Conservation (phyloP, 2,329 filamentous ascomycete genomes). For the Penicillium vulpinum region DNA sequence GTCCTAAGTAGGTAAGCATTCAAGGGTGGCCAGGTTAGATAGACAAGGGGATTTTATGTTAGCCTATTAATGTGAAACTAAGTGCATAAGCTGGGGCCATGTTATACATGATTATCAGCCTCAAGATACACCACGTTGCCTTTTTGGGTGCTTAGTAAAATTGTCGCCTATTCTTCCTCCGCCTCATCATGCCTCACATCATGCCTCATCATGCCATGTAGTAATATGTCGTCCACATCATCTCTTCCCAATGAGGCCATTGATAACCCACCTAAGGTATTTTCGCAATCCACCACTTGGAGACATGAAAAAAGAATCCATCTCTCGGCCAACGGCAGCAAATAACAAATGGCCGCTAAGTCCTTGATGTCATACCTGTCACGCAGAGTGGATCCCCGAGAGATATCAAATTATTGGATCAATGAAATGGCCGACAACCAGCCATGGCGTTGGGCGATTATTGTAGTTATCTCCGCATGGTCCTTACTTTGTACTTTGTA, state of each 20-base stretch:
- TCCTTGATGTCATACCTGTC: constrained; percentile 6
- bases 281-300: background rate
- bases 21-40: background rate
- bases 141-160: background rate
- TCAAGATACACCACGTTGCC: background rate
- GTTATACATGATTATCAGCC: background rate
- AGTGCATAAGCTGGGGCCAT: background rate
- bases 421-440: background rate
- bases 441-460: background rate
- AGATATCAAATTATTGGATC: background rate
- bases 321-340: background rate
- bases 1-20: background rate
- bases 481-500: no score
- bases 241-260: background rate
- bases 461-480: background rate
- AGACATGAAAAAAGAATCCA: background rate
- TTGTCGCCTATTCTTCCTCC: background rate
- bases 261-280: background rate
- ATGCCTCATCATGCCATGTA: background rate
- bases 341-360: background rate
- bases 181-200: no score
- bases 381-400: background rate
- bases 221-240: background rate
- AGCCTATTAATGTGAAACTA: background rate
- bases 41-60: background rate